phyloP scores from a whole-genome alignment of 306 rosid genomes.

The Pterocarpus macrocarpus region DNA sequence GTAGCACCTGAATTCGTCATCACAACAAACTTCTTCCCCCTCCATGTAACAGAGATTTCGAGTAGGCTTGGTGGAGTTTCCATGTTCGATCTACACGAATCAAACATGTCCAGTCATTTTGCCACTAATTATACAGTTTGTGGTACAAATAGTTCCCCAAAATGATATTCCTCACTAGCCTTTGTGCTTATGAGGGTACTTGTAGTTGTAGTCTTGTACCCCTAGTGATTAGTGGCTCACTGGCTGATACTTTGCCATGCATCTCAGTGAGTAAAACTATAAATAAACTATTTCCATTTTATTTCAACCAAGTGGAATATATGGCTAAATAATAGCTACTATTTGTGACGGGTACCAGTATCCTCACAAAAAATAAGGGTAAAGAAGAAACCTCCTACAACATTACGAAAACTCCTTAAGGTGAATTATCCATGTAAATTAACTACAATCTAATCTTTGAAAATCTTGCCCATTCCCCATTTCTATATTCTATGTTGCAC shows the following conservation, averaged over 20 bases:
- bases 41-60: conserved; percentile 70
- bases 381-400: background rate
- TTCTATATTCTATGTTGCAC: background rate
- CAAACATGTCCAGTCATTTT: conserved; percentile 16
- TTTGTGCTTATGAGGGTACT: background rate
- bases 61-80: conserved; percentile 49
- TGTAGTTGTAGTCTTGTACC: background rate
- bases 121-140: background rate
- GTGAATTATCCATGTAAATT: conserved; percentile 5
- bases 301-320: background rate
- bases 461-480: background rate
- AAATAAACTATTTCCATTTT: background rate
- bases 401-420: background rate
- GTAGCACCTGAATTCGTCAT: conserved; percentile 63
- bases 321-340: background rate
- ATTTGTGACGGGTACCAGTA: background rate
- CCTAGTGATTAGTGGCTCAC: background rate
- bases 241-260: background rate
- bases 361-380: background rate
- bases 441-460: background rate
- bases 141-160: background rate
- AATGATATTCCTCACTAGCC: background rate
- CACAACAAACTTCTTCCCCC: conserved; percentile 73
- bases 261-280: background rate
- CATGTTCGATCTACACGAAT: conserved; percentile 71